A percentile compares a stretch with the other conserved stretches of the same genome.
Conservation (phyloP, 495 filamentous ascomycete genomes). For the Neurospora cerealis region DNA sequence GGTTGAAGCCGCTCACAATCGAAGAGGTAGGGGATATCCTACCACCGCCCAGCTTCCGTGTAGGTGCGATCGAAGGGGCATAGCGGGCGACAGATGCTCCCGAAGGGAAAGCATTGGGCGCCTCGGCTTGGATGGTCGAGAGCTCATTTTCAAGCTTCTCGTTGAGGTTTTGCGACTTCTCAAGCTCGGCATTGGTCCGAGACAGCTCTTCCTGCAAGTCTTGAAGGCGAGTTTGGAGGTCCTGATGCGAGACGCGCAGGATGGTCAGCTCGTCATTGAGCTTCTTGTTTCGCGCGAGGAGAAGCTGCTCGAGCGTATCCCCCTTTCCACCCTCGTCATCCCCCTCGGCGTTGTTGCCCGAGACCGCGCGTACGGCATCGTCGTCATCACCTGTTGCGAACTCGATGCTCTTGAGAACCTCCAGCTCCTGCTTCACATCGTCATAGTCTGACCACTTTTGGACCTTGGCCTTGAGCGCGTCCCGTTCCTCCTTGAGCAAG, state of each 20-base stretch:
- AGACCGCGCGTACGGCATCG: conserved; percentile 32
- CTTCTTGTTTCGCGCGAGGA: conserved; percentile 92
- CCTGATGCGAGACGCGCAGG: conserved; percentile 86
- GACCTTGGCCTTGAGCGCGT: conserved; percentile 64
- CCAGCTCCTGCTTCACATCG: conserved; percentile 88
- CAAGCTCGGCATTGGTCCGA: conserved; percentile 73
- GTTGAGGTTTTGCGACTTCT: conserved; percentile 74
- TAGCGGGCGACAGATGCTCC: conserved; percentile 83
- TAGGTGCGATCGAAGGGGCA: conserved; percentile 60
- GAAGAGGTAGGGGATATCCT: conserved; percentile 88
- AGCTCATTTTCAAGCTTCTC: conserved; percentile 90
- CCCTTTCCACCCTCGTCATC: conserved; percentile 47
- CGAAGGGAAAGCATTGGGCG: conserved; percentile 71
- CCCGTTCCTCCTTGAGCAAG: conserved; percentile 56
- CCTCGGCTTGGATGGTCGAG: conserved; percentile 73
- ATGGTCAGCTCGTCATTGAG: conserved; percentile 87
- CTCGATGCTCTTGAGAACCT: conserved; percentile 95
- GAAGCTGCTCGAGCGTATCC: conserved; percentile 80
- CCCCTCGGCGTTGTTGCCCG: conserved; percentile 37
- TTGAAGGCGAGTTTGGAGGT: conserved; percentile 72
- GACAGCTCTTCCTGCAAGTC: conserved; percentile 75
- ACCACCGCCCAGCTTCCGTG: conserved; percentile 46
- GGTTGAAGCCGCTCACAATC: conserved; percentile 92
- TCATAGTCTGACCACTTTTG: conserved; percentile 92
- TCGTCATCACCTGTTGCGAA: conserved; percentile 88